Evolutionary conservation across 495 filamentous ascomycete species (phyloP).

Genomic region (Penicillium turbatum): DNA sequence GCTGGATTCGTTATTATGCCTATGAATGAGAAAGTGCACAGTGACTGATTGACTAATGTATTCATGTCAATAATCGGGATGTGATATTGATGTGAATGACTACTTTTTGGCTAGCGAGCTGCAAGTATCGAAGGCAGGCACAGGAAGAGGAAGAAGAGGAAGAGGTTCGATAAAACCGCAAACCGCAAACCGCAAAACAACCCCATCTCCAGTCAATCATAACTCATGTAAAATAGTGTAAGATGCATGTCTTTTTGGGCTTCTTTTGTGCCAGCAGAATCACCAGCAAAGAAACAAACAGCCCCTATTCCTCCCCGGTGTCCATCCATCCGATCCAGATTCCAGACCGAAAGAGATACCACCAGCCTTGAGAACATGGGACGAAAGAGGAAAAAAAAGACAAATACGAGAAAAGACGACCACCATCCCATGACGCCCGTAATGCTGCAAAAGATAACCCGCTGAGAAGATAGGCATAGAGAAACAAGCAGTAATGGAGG

Average conservation of each 20-base stretch:
- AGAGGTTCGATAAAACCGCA: background rate
- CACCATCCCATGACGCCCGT: background rate
- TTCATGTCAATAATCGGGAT: background rate
- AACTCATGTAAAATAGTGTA: slow-evolving; percentile 9
- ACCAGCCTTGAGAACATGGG: background rate
- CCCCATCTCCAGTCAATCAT: background rate
- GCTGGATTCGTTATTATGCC: too few species aligned
- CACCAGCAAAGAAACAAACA: background rate
- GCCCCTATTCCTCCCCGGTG: background rate
- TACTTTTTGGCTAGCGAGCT: background rate
- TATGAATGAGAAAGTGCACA: too few species aligned
- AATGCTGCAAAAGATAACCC: background rate
- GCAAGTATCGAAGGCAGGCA: background rate
- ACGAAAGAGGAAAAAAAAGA: background rate
- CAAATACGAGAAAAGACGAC: background rate
- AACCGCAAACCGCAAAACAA: background rate
- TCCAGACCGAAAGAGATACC: background rate
- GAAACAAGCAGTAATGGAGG: background rate
- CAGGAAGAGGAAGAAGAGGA: background rate
- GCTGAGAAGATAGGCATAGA: background rate
- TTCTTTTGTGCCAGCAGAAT: slow-evolving; percentile 7
- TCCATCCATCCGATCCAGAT: background rate
- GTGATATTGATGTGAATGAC: background rate
- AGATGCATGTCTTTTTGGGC: slow-evolving; percentile 10
- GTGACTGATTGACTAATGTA: too few species aligned